Conservation (phyloP, 768 basidiomycete species). For the Calocera viscosa region DNA sequence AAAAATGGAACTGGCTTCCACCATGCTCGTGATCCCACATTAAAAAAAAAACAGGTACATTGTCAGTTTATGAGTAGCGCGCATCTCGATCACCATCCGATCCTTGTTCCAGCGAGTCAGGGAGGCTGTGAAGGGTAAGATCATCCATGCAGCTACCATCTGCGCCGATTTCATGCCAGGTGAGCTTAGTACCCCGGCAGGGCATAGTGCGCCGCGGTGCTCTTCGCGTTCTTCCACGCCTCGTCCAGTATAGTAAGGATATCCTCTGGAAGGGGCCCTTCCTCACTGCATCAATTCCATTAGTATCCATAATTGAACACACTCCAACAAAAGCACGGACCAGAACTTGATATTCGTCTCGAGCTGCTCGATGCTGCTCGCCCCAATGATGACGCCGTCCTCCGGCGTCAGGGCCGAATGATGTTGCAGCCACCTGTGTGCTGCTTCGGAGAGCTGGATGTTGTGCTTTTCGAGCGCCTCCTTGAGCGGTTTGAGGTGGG, state of each 20-base stretch:
- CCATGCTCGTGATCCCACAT: too few species aligned
- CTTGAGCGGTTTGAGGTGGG: constrained; percentile 15
- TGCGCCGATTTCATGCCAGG: background rate
- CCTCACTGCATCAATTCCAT: constrained; percentile 26
- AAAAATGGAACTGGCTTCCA: background rate
- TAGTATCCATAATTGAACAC: background rate
- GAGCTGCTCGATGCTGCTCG: constrained; percentile 36
- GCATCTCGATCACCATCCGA: too few species aligned
- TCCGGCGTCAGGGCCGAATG: constrained; percentile 36
- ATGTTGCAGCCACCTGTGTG: constrained; percentile 50
- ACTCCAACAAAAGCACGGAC: background rate
- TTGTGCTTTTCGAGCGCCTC: constrained; percentile 30
- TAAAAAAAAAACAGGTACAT: too few species aligned
- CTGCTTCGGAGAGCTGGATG: constrained; percentile 41
- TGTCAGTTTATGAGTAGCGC: too few species aligned
- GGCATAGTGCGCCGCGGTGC: constrained; percentile 19
- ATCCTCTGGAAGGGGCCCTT: constrained; percentile 43
- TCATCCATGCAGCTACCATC: too few species aligned
- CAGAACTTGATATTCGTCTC: constrained; percentile 28
- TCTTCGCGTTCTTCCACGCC: constrained; percentile 32
- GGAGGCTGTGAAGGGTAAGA: too few species aligned
- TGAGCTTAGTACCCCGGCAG: background rate
- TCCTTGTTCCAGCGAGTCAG: too few species aligned
- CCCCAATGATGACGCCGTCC: constrained; percentile 41
- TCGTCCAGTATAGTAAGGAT: constrained; percentile 41